A percentile compares a stretch with the other conserved stretches of the same genome.
phyloP scores from a whole-genome alignment of 371 early-diverging fungal species.

The Mucor velutinosus region DNA sequence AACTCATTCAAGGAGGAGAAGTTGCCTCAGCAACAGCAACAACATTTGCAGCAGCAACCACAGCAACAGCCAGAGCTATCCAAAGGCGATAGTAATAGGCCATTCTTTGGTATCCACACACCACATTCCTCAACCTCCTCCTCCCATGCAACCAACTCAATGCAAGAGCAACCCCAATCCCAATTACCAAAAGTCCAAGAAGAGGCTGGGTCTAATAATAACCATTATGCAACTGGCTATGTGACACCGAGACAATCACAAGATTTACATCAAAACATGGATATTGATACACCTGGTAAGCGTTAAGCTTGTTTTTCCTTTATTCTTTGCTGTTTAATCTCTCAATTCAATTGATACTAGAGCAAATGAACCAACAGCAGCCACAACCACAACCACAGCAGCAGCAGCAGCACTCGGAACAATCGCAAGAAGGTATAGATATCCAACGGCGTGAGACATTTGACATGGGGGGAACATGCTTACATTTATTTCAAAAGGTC shows the following conservation, averaged over 20 bases:
- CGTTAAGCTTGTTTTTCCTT: neutral
- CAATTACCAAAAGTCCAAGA: conserved; percentile 12
- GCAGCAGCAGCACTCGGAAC: neutral
- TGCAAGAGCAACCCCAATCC: conserved; percentile 12
- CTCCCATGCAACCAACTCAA: neutral
- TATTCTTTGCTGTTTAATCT: neutral
- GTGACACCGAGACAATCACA: conserved; percentile 30
- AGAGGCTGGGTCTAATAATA: conserved; percentile 20
- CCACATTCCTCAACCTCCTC: conserved; percentile 26
- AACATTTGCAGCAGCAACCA: neutral
- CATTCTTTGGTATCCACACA: conserved; percentile 12
- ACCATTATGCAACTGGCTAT: conserved; percentile 20
- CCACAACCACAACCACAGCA: neutral
- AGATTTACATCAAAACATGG: conserved; percentile 21
- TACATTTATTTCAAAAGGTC: neutral
- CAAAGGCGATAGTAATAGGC: conserved; percentile 1
- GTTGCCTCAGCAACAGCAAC: neutral
- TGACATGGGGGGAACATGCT: neutral
- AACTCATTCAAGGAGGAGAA: neutral
- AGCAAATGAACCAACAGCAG: neutral
- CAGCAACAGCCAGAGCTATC: neutral
- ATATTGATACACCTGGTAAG: conserved; percentile 19
- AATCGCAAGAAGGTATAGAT: neutral
- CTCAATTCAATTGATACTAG: neutral
- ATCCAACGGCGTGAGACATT: neutral